These are phyloP conservation scores for Schoenoplectus triqueter DNA, from an alignment of 202 grass and related monocot species.

Conservation along the genomic window DNA sequence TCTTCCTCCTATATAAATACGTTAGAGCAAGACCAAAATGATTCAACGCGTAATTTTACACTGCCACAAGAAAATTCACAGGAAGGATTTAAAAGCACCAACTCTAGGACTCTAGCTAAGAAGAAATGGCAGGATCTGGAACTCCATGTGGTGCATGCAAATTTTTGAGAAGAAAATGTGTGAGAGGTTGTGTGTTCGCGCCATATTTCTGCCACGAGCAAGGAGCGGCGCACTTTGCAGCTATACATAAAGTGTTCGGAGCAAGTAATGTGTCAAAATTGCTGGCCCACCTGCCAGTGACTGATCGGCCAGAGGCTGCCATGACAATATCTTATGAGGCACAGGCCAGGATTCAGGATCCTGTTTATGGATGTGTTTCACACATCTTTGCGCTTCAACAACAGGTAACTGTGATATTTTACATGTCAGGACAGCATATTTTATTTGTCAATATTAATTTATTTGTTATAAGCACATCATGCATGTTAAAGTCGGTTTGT, in stretches of 20 bases:
- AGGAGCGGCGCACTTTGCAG: slow-evolving; percentile 67
- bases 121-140: slow-evolving; percentile 64
- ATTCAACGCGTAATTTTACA: slow-evolving; percentile 45
- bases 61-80: slow-evolving; percentile 42
- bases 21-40: slow-evolving; percentile 52
- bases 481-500: background rate
- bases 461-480: too few relatives aligned
- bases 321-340: slow-evolving; percentile 87
- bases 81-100: slow-evolving; percentile 39
- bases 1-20: slow-evolving; percentile 37
- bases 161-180: slow-evolving; percentile 85
- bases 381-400: slow-evolving; percentile 91
- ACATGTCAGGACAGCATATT: background rate
- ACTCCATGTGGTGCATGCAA: slow-evolving; percentile 92
- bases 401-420: slow-evolving; percentile 55
- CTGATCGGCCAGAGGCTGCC: slow-evolving; percentile 67
- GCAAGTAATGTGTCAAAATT: slow-evolving; percentile 86
- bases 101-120: slow-evolving; percentile 25
- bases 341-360: slow-evolving; percentile 70
- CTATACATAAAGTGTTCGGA: slow-evolving; percentile 87
- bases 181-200: slow-evolving; percentile 64
- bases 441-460: too few relatives aligned
- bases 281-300: slow-evolving; percentile 61
- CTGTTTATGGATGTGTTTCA: slow-evolving; percentile 76
- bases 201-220: slow-evolving; percentile 92